Conservation (phyloP, 192 early-diverging fungal species). For the Phycomyces nitens region DNA sequence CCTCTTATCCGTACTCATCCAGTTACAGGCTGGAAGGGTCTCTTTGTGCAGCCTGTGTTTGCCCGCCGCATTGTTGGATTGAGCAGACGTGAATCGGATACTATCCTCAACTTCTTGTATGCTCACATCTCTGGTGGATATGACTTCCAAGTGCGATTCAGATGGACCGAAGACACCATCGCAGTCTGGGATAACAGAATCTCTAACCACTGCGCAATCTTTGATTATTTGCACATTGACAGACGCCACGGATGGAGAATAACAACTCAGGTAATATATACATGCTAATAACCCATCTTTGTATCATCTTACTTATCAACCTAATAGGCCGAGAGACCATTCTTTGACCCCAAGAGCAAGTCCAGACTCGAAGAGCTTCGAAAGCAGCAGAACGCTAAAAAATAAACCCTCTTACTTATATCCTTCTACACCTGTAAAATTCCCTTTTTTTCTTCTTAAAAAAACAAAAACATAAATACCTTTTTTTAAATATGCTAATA, state of each 20-base stretch:
- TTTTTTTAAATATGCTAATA: too few relatives aligned
- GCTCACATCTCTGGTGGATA: conserved; percentile 42
- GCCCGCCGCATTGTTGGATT: conserved; percentile 54
- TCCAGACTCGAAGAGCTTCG: background rate
- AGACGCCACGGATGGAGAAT: conserved; percentile 29
- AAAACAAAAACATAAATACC: too few relatives aligned
- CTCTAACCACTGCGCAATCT: conserved; percentile 44
- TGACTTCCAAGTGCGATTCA: conserved; percentile 56
- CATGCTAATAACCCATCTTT: background rate
- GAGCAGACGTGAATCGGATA: conserved; percentile 46
- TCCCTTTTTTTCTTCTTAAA: too few relatives aligned
- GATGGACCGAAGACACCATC: conserved; percentile 53
- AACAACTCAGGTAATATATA: conserved; percentile 22
- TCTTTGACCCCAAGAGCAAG: conserved; percentile 24
- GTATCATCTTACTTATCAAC: background rate
- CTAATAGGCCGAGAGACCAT: conserved; percentile 19
- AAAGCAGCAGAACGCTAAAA: conserved; percentile 2
- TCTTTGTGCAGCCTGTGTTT: conserved; percentile 62
- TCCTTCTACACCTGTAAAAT: too few relatives aligned
- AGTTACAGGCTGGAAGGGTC: conserved; percentile 61
- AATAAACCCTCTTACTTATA: too few relatives aligned
- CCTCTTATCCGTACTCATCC: conserved; percentile 62
- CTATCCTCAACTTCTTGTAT: conserved; percentile 53
- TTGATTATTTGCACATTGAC: conserved; percentile 9
- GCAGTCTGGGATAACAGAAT: conserved; percentile 68